Conservation (phyloP, 2,329 filamentous ascomycete species). For the Fusarium clavum region DNA sequence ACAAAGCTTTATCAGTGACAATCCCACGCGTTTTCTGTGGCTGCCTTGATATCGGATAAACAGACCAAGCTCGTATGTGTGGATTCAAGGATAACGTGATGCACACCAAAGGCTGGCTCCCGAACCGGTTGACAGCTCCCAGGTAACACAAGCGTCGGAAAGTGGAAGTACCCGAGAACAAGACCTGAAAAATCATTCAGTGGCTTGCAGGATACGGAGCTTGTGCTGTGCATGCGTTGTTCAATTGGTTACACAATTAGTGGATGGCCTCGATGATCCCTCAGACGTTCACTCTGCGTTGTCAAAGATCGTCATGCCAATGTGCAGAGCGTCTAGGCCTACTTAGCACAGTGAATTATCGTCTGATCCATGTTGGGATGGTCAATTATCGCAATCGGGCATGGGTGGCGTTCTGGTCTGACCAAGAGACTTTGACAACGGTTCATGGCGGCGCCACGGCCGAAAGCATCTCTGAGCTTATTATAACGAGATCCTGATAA, state of each 20-base stretch:
- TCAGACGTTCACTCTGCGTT: not conserved
- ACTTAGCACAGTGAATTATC: not conserved
- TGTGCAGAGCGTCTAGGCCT: not conserved
- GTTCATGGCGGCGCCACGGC: constrained; percentile 4
- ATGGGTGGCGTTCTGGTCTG: not conserved
- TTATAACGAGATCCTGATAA: not conserved
- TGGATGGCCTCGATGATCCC: not conserved
- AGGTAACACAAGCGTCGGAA: not conserved
- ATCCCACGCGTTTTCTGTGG: not conserved
- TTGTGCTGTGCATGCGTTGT: not conserved
- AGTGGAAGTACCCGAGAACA: not conserved
- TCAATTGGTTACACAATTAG: not conserved
- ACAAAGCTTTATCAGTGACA: not conserved
- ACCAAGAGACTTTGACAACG: not conserved
- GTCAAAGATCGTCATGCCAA: not conserved
- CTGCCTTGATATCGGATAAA: not conserved
- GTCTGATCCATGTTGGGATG: not conserved
- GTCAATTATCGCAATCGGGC: not conserved
- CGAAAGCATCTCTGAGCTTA: not conserved
- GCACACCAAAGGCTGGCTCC: not conserved
- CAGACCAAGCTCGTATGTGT: not conserved
- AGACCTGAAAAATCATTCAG: not conserved
- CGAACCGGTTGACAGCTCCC: not conserved
- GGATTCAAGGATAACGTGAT: not conserved
- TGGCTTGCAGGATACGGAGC: constrained; percentile 1